Evolutionary conservation across 805 yeast genomes (phyloP).

Genomic region (Starmerella lactis-condensi): DNA sequence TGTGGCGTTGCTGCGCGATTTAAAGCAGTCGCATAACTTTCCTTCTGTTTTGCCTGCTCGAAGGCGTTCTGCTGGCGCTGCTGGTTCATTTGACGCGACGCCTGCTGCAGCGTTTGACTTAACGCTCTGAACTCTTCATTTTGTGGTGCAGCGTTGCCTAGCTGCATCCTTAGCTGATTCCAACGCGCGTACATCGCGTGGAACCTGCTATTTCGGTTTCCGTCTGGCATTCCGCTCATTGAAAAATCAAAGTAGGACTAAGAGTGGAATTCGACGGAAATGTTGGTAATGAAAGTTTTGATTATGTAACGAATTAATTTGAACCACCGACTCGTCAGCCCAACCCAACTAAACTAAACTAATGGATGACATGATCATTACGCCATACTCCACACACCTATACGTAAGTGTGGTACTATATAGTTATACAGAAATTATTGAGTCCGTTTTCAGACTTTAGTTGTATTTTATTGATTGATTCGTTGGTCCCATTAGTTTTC

Average conservation of each 20-base stretch:
- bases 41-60: background rate
- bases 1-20: background rate
- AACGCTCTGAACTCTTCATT: constrained; percentile 19
- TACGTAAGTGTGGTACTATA: too few relatives aligned
- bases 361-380: too few relatives aligned
- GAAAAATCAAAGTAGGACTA: too few relatives aligned
- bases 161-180: constrained; percentile 16
- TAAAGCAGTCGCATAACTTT: background rate
- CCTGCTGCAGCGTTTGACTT: constrained; percentile 12
- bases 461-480: constrained; percentile 21
- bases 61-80: background rate
- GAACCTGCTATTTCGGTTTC: constrained; percentile 15
- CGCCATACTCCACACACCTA: background rate
- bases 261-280: too few relatives aligned
- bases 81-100: constrained; percentile 12
- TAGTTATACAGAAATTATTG: constrained; percentile 50
- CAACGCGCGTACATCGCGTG: constrained; percentile 19
- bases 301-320: too few relatives aligned
- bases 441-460: constrained; percentile 37
- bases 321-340: too few relatives aligned
- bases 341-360: too few relatives aligned
- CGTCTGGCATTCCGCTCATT: constrained; percentile 12
- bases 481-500: constrained; percentile 25
- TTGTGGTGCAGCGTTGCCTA: constrained; percentile 17
- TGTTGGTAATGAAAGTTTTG: too few relatives aligned